Evolutionary conservation across 2,329 filamentous ascomycete genomes (phyloP).

Genomic region (Talaromyces sp.): DNA sequence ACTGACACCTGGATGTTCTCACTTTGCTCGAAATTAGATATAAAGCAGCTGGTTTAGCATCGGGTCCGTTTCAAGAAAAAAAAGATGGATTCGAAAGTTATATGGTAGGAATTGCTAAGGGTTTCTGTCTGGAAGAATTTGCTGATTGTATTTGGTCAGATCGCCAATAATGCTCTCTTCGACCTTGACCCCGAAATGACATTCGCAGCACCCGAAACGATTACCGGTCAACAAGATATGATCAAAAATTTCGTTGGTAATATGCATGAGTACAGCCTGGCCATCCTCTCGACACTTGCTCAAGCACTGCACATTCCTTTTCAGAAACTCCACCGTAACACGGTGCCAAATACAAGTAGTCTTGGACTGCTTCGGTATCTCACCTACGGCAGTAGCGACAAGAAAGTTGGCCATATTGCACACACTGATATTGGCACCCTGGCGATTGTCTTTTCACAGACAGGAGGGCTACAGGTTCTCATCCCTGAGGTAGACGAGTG

Average conservation of each 20-base stretch:
- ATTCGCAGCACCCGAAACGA: background rate
- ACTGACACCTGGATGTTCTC: background rate
- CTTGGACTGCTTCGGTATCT: background rate
- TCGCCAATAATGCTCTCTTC: background rate
- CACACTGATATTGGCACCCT: constrained; percentile 50
- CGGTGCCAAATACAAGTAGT: background rate
- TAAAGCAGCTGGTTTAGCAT: background rate
- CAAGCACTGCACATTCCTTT: background rate
- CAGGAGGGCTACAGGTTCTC: constrained; percentile 54
- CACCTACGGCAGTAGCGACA: background rate
- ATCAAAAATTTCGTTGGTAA: background rate
- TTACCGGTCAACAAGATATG: background rate
- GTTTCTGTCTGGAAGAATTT: background rate
- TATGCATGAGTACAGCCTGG: background rate
- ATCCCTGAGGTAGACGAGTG: constrained; percentile 46
- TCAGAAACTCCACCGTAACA: background rate
- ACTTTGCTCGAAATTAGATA: background rate
- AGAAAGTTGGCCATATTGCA: background rate
- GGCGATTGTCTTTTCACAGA: constrained; percentile 51
- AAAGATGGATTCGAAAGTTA: background rate
- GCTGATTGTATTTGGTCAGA: background rate
- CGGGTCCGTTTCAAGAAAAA: background rate
- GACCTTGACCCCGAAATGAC: background rate
- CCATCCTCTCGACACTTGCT: background rate
- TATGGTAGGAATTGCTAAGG: background rate